phyloP scores from a whole-genome alignment of 306 rosid species.

The Prunus mira region DNA sequence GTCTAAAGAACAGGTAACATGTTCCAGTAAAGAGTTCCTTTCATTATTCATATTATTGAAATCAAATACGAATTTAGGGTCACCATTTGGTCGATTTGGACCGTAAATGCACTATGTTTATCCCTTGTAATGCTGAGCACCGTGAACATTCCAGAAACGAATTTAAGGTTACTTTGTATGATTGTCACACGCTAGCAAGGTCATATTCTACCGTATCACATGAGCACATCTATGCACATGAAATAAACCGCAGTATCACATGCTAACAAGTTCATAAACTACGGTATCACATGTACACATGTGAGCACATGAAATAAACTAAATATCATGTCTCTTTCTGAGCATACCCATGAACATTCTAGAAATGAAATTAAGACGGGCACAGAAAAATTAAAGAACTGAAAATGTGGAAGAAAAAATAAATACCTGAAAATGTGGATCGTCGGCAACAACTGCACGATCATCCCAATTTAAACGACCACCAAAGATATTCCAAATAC shows the following conservation, averaged over 20 bases:
- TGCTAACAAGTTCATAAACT: constrained; percentile 2
- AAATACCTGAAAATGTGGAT: constrained; percentile 97
- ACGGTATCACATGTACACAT: not conserved
- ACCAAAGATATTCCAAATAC: constrained; percentile 95
- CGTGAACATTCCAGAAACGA: not conserved
- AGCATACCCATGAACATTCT: not conserved
- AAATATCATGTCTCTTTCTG: not conserved
- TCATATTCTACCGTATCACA: not conserved
- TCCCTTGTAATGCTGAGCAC: not conserved
- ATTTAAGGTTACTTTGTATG: not conserved
- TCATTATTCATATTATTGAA: not conserved
- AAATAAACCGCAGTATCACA: not conserved
- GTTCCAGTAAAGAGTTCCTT: not conserved
- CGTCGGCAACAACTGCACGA: constrained; percentile 94
- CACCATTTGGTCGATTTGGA: not conserved
- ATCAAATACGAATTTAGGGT: not conserved
- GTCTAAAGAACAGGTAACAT: not conserved
- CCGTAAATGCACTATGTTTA: not conserved
- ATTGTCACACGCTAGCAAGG: not conserved
- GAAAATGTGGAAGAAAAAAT: constrained; percentile 70
- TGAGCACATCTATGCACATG: not conserved
- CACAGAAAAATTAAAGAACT: constrained; percentile 43
- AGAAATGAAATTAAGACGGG: not conserved
- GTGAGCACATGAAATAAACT: not conserved
- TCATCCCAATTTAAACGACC: constrained; percentile 96